phyloP scores from a whole-genome alignment of 352 stramenopile genomes.

The Aphanomyces cochlioides region DNA sequence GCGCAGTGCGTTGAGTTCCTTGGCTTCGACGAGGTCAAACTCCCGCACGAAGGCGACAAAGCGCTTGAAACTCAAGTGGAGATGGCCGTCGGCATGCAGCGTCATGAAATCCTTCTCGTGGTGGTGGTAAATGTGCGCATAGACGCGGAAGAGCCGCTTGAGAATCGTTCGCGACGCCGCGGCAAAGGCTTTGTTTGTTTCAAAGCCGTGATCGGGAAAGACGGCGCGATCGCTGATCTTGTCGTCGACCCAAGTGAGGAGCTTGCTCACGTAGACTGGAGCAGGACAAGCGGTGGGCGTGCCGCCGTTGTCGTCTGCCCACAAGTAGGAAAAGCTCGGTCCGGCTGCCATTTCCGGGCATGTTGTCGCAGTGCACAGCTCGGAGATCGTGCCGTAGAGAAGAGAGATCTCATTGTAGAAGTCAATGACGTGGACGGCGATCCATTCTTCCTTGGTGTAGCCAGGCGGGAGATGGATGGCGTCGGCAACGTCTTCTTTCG shows the following conservation, averaged over 20 bases:
- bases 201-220: constrained; percentile 45
- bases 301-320: constrained; percentile 62
- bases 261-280: constrained; percentile 76
- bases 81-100: constrained; percentile 89
- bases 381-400: constrained; percentile 85
- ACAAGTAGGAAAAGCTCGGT: constrained; percentile 85
- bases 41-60: constrained; percentile 95
- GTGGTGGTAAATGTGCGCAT: constrained; percentile 95
- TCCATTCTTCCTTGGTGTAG: constrained; percentile 60
- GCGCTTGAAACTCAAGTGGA: constrained; percentile 97
- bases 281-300: constrained; percentile 57
- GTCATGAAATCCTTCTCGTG: constrained; percentile 90
- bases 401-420: constrained; percentile 93
- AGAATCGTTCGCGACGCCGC: constrained; percentile 62
- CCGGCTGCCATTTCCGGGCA: constrained; percentile 74
- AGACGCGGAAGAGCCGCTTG: constrained; percentile 95
- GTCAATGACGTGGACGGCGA: constrained; percentile 79
- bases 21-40: constrained; percentile 91
- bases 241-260: constrained; percentile 84
- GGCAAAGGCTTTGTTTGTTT: constrained; percentile 25
- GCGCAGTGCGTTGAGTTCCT: constrained; percentile 92
- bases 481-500: constrained; percentile 51
- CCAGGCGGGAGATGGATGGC: constrained; percentile 64
- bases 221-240: constrained; percentile 72
- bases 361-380: constrained; percentile 61